phyloP scores from a whole-genome alignment of 768 basidiomycete genomes.

The Russula dissimulans region DNA sequence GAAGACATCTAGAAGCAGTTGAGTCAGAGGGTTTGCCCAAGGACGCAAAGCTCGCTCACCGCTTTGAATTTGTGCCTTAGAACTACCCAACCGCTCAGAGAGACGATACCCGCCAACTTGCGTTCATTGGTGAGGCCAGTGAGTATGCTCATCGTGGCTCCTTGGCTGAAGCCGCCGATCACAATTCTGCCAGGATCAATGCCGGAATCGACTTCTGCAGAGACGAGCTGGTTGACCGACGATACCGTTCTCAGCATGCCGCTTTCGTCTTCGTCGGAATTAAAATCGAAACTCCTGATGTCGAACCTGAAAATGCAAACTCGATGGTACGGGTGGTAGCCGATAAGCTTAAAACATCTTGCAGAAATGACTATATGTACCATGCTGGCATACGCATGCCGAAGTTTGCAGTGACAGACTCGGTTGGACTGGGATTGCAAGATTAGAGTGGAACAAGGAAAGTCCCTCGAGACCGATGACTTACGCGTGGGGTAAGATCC shows the following conservation, averaged over 20 bases:
- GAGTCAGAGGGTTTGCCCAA: background rate
- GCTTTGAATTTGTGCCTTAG: conserved; percentile 54
- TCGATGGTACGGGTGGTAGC: background rate
- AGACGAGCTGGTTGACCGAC: conserved; percentile 59
- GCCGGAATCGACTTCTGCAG: conserved; percentile 63
- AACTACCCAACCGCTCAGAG: conserved; percentile 76
- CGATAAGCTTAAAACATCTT: background rate
- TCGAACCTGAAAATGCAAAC: conserved; percentile 55
- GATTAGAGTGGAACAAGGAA: background rate
- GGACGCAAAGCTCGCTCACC: conserved; percentile 33
- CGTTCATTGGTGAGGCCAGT: conserved; percentile 58
- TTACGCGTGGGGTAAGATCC: conserved; percentile 81
- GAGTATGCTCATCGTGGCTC: conserved; percentile 69
- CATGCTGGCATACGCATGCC: conserved; percentile 72
- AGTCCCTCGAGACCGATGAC: conserved; percentile 23
- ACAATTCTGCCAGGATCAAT: conserved; percentile 64
- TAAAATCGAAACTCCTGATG: conserved; percentile 54
- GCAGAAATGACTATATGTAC: conserved; percentile 29
- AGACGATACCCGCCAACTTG: conserved; percentile 62
- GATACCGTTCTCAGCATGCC: conserved; percentile 64
- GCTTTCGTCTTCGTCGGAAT: conserved; percentile 56
- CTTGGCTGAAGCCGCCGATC: conserved; percentile 86
- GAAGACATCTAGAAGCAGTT: conserved; percentile 45
- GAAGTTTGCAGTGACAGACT: conserved; percentile 62
- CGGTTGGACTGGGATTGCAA: conserved; percentile 14